Evolutionary conservation across 73 alveolate species (phyloP).

Genomic region (Strombidium stylifer): DNA sequence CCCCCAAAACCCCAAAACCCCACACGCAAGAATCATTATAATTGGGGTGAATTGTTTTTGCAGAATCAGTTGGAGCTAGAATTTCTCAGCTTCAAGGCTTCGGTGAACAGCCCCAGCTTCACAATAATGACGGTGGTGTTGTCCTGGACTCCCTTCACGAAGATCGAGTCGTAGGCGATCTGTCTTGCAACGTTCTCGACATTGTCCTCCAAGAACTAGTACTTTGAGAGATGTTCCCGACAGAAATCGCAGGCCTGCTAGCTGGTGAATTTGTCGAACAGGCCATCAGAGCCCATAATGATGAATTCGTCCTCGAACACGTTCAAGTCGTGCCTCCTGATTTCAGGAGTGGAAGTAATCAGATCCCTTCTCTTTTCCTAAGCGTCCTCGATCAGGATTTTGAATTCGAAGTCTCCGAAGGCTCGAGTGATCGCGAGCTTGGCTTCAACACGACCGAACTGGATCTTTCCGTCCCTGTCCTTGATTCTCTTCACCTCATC

Average conservation of each 20-base stretch:
- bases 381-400: conserved; percentile 11
- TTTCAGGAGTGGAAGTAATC: conserved; percentile 68
- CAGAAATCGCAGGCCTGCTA: conserved; percentile 47
- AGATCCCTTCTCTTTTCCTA: conserved; percentile 9
- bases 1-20: no score
- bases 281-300: conserved; percentile 67
- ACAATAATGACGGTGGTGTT: conserved; percentile 44
- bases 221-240: conserved; percentile 2
- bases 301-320: conserved; percentile 67
- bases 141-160: conserved; percentile 22
- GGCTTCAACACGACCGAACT: conserved; percentile 55
- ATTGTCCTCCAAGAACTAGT: conserved; percentile 28
- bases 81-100: no score
- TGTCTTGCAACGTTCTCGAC: conserved; percentile 33
- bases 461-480: conserved; percentile 27
- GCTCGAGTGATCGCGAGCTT: conserved; percentile 75
- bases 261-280: conserved; percentile 42
- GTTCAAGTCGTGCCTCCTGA: conserved; percentile 53
- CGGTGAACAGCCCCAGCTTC: no score
- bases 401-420: conserved; percentile 77
- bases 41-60: no score
- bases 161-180: conserved; percentile 31
- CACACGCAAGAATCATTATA: no score
- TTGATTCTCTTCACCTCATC: conserved; percentile 68
- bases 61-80: no score